Conservation (phyloP, 2,329 filamentous ascomycete genomes). For the Diaporthe aspalathi region DNA sequence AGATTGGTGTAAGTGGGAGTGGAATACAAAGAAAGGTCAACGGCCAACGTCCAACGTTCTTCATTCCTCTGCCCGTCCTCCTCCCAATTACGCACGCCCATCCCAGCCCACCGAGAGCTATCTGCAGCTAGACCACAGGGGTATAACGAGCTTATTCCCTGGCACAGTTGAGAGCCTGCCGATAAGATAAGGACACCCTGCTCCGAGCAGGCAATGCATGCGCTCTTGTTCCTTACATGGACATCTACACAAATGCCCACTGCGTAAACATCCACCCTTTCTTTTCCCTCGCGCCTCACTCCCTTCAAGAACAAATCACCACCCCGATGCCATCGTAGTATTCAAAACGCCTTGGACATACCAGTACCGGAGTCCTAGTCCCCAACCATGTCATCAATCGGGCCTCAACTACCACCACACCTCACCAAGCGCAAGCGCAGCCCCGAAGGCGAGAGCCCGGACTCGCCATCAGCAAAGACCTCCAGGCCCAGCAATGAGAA, state of each 20-base stretch:
- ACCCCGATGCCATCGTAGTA: not conserved
- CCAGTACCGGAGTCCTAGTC: slow-evolving; percentile 21
- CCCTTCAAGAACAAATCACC: too few relatives aligned
- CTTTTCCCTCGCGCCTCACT: not conserved
- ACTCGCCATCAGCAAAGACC: slow-evolving; percentile 59
- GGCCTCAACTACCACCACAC: slow-evolving; percentile 76
- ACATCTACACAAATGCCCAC: not conserved
- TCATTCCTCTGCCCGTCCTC: slow-evolving; percentile 13
- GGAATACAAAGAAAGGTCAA: too few relatives aligned
- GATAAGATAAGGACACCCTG: slow-evolving; percentile 22
- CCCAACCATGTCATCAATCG: slow-evolving; percentile 73
- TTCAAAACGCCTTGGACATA: not conserved
- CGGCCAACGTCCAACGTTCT: too few relatives aligned
- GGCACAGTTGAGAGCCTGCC: not conserved
- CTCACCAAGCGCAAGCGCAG: slow-evolving; percentile 72
- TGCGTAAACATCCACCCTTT: not conserved
- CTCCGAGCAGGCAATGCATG: slow-evolving; percentile 2
- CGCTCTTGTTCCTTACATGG: slow-evolving; percentile 2
- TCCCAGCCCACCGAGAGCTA: slow-evolving; percentile 31
- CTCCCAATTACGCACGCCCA: slow-evolving; percentile 12
- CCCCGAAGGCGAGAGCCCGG: slow-evolving; percentile 51
- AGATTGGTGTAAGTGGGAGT: slow-evolving; percentile 13
- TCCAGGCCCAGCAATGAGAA: slow-evolving; percentile 60
- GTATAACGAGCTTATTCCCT: not conserved
- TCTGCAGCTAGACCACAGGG: slow-evolving; percentile 19